Conservation (phyloP, 805 yeast species). For the Kluyveromyces wickerhamii region DNA sequence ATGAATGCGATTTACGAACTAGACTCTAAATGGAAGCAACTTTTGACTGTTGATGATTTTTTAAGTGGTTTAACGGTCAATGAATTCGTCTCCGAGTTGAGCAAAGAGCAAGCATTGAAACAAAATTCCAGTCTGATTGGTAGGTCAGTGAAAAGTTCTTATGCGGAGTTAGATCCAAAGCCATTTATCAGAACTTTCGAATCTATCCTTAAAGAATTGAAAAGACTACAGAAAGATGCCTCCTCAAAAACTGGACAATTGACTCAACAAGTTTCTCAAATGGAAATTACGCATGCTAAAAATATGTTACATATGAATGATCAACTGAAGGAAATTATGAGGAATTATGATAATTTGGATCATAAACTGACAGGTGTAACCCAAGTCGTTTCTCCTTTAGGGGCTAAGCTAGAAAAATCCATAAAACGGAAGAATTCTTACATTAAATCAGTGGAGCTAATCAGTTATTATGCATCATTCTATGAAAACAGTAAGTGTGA, state of each 20-base stretch:
- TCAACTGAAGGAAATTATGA: slow-evolving; percentile 16
- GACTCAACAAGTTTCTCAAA: slow-evolving; percentile 48
- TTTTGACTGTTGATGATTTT: slow-evolving; percentile 54
- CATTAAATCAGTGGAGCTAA: slow-evolving; percentile 59
- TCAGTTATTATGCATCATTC: slow-evolving; percentile 71
- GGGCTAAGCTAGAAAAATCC: slow-evolving; percentile 56
- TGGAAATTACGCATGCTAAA: slow-evolving; percentile 59
- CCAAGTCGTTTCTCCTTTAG: slow-evolving; percentile 57
- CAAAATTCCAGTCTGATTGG: slow-evolving; percentile 9
- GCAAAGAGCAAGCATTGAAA: slow-evolving; percentile 45
- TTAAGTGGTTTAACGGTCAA: slow-evolving; percentile 63
- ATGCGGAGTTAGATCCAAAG: slow-evolving; percentile 62
- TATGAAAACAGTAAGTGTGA: slow-evolving; percentile 39
- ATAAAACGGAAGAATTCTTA: slow-evolving; percentile 71
- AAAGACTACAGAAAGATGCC: slow-evolving; percentile 52
- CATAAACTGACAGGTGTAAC: slow-evolving; percentile 39
- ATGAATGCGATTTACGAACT: slow-evolving; percentile 47
- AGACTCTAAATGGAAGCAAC: slow-evolving; percentile 51
- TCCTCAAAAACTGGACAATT: slow-evolving; percentile 40
- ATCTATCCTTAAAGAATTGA: slow-evolving; percentile 66
- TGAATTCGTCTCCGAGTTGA: slow-evolving; percentile 73
- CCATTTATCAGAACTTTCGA: slow-evolving; percentile 94
- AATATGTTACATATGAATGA: slow-evolving; percentile 43
- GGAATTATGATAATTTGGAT: slow-evolving; percentile 22
- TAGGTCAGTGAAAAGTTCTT: background rate